Base-by-base conservation (phyloP, 2,329 filamentous ascomycete species). In the Diaporthe eres region DNA sequence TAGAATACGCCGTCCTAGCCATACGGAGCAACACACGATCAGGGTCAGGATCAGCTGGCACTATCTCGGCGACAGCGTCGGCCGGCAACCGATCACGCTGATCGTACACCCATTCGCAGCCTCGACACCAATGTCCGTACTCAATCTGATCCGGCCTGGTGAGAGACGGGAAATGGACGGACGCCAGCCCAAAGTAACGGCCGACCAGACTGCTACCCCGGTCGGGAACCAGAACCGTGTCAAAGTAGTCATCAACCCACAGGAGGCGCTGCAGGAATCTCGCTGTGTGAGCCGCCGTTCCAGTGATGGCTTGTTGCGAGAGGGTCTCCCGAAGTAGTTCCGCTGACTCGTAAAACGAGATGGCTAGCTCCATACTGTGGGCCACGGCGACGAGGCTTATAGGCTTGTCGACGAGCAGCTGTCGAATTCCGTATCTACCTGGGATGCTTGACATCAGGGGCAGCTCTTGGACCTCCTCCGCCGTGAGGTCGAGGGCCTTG, bases 161-260 rank as follows among this genome's bases (percentile, higher is more conserved):
- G 9, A 67, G 44, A 10, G 61, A 67, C 22, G 42, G 28, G 4
- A 67, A 67, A 3, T 10, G 44, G 28, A 67, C 49, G 5, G 44
- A 67, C 19, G 17, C 61, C 61, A 47, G 10, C 28, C 61, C 61
- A 37, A 67, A 67, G 19, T 67, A 67, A 10, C 61, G 61, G 19
- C 61, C 61, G 28, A 67, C 42, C 12, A 67, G 19, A 28, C 28
- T 67, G 44, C 28, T 67, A 2, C 61, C 61, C 5, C 42, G 44
- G 9, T 28, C 22, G 1, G 61, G 61, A 4, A 67, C 61, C 19
- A 67, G 1, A 1, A 49, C 13, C 3, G 44, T 8, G n/a, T 67
- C 44, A 19, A 67, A 67, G 4, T 67, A 49, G 28, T 28, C 61
- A n/a, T 34, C 44, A 13, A 22, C 44, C 44, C 17, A 37, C 0